Evolutionary conservation across 345 rosid species (phyloP).

Genomic region (Gossypium stocksii): DNA sequence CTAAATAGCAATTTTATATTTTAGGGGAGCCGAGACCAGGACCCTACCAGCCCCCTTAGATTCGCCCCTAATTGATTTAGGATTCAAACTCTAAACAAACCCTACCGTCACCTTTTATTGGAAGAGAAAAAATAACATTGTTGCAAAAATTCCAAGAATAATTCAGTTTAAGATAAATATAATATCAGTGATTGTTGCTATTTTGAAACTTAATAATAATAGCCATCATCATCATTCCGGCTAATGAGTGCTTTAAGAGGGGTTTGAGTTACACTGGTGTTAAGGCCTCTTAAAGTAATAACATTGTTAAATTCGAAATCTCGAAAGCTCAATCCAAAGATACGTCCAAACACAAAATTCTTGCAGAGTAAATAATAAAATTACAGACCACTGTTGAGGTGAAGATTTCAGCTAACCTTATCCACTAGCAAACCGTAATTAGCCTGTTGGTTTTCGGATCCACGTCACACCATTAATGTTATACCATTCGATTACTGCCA

Average conservation of each 20-base stretch:
- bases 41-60: accelerated
- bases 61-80: too few species aligned
- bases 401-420: background rate
- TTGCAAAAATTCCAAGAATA: too few species aligned
- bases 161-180: too few species aligned
- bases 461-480: background rate
- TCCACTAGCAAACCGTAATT: background rate
- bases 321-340: background rate
- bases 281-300: background rate
- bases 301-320: background rate
- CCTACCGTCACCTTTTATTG: too few species aligned
- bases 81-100: too few species aligned
- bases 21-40: accelerated
- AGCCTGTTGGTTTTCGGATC: background rate
- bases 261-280: background rate
- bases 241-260: too few species aligned
- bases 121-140: too few species aligned
- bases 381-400: background rate
- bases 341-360: background rate
- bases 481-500: background rate
- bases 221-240: too few species aligned
- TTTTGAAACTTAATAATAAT: too few species aligned
- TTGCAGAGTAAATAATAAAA: background rate
- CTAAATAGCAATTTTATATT: too few species aligned
- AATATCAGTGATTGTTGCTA: too few species aligned